phyloP scores from a whole-genome alignment of 2,329 filamentous ascomycete species.

The Colletotrichum zoysiae region DNA sequence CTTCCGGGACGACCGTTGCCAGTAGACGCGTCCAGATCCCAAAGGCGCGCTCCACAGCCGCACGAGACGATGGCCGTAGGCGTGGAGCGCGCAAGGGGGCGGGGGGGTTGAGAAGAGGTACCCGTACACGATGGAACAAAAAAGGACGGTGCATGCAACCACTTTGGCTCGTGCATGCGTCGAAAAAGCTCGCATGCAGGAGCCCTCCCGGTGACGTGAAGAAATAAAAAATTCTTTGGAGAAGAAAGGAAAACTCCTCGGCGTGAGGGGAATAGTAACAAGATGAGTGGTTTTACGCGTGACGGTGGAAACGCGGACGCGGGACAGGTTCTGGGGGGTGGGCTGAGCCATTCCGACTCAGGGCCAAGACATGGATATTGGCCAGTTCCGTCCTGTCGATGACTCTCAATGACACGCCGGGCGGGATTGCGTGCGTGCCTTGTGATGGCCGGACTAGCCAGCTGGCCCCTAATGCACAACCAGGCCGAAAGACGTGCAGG shows the following conservation, averaged over 20 bases:
- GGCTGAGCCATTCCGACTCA: not conserved
- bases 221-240: too few species aligned
- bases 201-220: slow-evolving; percentile 10
- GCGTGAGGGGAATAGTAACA: slow-evolving; percentile 1
- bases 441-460: not conserved
- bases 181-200: slow-evolving; percentile 31
- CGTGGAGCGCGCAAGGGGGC: slow-evolving; percentile 5
- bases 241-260: too few species aligned
- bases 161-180: slow-evolving; percentile 30
- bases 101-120: too few species aligned
- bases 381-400: slow-evolving; percentile 22
- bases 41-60: slow-evolving; percentile 26
- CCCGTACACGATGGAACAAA: slow-evolving; percentile 2
- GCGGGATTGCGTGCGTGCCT: slow-evolving; percentile 15
- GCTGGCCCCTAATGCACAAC: not conserved
- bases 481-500: slow-evolving; percentile 25
- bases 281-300: slow-evolving; percentile 29
- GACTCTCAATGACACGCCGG: slow-evolving; percentile 3
- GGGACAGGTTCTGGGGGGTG: slow-evolving; percentile 1
- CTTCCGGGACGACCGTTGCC: slow-evolving; percentile 32
- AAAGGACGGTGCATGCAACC: slow-evolving; percentile 34
- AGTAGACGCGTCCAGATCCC: slow-evolving; percentile 26
- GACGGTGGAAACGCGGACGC: slow-evolving; percentile 12
- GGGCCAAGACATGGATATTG: not conserved
- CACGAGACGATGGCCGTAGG: slow-evolving; percentile 5